Conservation (phyloP, 2,329 filamentous ascomycete genomes). For the Arthrobotrys iridis region DNA sequence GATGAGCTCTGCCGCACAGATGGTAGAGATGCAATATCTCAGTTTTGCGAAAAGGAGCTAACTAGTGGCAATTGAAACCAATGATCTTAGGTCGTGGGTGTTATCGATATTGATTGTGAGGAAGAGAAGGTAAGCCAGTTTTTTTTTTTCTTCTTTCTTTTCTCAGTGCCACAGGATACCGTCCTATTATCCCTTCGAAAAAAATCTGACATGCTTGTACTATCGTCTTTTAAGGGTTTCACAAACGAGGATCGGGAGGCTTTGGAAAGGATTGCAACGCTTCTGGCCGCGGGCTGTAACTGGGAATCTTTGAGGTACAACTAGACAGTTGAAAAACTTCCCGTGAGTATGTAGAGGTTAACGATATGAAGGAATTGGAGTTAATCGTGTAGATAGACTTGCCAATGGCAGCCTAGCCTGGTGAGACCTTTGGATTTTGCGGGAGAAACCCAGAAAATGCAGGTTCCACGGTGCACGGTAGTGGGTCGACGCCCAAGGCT, state of each 20-base stretch:
- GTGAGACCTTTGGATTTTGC: slow-evolving; percentile 29
- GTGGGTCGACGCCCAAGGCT: slow-evolving; percentile 28
- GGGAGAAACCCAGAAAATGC: slow-evolving; percentile 36
- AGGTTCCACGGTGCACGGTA: slow-evolving; percentile 48
- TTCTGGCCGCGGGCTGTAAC: slow-evolving; percentile 72
- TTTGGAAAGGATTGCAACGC: slow-evolving; percentile 72
- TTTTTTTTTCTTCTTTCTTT: slow-evolving; percentile 55
- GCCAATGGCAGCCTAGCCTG: slow-evolving; percentile 39
- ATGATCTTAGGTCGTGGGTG: slow-evolving; percentile 69
- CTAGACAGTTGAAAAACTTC: not conserved
- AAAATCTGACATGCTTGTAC: slow-evolving; percentile 28
- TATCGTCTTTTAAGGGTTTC: slow-evolving; percentile 53
- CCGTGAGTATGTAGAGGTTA: not conserved
- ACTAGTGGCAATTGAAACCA: slow-evolving; percentile 35
- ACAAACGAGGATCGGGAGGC: slow-evolving; percentile 73
- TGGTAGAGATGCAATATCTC: slow-evolving; percentile 54
- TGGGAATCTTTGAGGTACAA: slow-evolving; percentile 65
- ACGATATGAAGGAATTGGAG: slow-evolving; percentile 13
- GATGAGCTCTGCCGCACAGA: slow-evolving; percentile 54
- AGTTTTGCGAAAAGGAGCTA: slow-evolving; percentile 30
- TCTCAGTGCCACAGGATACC: slow-evolving; percentile 63
- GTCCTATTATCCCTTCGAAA: not conserved
- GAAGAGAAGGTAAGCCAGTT: slow-evolving; percentile 62
- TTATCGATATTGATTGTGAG: slow-evolving; percentile 83
- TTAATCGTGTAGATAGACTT: slow-evolving; percentile 24